Percentiles rank a stretch among this genome's conserved stretches.
Conservation (phyloP, 2,329 filamentous ascomycete genomes). For the Drechmeria coniospora region DNA sequence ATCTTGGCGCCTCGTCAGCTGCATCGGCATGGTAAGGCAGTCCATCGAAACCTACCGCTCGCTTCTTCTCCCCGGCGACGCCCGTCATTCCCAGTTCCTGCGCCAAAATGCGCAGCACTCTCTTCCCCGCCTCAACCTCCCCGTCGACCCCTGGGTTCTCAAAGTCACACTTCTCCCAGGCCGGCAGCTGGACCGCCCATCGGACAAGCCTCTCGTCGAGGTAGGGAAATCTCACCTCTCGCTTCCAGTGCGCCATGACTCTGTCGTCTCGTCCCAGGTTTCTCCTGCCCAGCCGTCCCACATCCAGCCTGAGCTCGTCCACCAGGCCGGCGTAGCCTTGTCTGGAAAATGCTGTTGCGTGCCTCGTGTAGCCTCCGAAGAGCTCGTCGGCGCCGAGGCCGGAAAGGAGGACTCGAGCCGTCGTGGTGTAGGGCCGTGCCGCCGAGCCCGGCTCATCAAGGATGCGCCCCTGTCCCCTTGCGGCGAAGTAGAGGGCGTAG, state of each 20-base stretch:
- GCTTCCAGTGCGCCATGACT: slow-evolving; percentile 76
- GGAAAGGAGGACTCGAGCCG: slow-evolving; percentile 73
- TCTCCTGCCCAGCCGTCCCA: slow-evolving; percentile 74
- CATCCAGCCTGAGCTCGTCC: slow-evolving; percentile 72
- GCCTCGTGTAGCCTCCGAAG: slow-evolving; percentile 83
- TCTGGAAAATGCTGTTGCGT: slow-evolving; percentile 59
- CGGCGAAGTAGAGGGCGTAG: slow-evolving; percentile 86
- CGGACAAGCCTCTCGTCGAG: slow-evolving; percentile 76
- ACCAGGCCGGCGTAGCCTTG: slow-evolving; percentile 56
- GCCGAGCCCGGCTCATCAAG: slow-evolving; percentile 14
- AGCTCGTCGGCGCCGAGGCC: slow-evolving; percentile 92
- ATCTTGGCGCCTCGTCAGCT: too few relatives aligned
- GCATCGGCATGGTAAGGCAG: too few relatives aligned
- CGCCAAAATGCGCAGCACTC: slow-evolving; percentile 63
- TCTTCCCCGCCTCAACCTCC: slow-evolving; percentile 61
- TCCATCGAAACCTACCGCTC: slow-evolving; percentile 7
- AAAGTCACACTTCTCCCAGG: slow-evolving; percentile 84
- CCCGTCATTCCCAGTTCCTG: slow-evolving; percentile 53
- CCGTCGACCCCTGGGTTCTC: slow-evolving; percentile 25
- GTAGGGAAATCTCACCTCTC: slow-evolving; percentile 79
- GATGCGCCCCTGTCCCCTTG: slow-evolving; percentile 49
- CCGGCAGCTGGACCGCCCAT: slow-evolving; percentile 59
- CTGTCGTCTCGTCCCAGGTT: slow-evolving; percentile 91
- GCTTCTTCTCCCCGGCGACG: slow-evolving; percentile 76
- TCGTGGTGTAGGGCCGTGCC: slow-evolving; percentile 40